Percentiles rank a stretch among this genome's conserved stretches.
These are phyloP conservation scores for Psilocybe cyanescens DNA, from an alignment of 768 basidiomycete species.

Conservation along the genomic window DNA sequence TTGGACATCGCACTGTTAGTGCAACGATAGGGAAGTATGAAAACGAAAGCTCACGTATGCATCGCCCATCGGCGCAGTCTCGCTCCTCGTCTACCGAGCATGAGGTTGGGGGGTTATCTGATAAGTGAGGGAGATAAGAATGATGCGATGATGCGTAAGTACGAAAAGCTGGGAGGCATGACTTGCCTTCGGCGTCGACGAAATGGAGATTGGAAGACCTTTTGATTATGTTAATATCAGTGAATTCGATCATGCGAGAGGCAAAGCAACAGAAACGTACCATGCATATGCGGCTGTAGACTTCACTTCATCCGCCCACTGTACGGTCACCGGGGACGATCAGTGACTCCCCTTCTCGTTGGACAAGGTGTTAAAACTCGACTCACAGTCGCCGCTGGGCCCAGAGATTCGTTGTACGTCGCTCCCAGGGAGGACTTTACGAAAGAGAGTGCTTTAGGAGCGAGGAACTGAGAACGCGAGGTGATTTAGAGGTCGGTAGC, in stretches of 20 bases:
- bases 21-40: too few species aligned
- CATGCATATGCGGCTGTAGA: conserved; percentile 39
- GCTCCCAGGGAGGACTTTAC: conserved; percentile 49
- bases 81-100: conserved; percentile 53
- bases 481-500: too few species aligned
- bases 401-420: conserved; percentile 47
- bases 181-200: conserved; percentile 50
- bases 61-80: conserved; percentile 44
- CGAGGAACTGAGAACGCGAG: conserved; percentile 42
- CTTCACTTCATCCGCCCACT: conserved; percentile 59
- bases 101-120: conserved; percentile 46
- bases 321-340: background rate
- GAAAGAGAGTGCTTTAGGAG: conserved; percentile 48
- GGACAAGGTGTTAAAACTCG: background rate
- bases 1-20: too few species aligned
- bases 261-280: conserved; percentile 26
- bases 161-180: too few species aligned
- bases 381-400: conserved; percentile 50
- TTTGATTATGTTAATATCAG: background rate
- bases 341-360: background rate
- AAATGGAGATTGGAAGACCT: conserved; percentile 50
- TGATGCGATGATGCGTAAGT: background rate
- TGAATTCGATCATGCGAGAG: background rate
- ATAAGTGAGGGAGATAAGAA: background rate
- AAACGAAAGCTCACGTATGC: conserved; percentile 39